Evolutionary conservation across 495 filamentous ascomycete species (phyloP).

Genomic region (Talaromyces trachyspermus): DNA sequence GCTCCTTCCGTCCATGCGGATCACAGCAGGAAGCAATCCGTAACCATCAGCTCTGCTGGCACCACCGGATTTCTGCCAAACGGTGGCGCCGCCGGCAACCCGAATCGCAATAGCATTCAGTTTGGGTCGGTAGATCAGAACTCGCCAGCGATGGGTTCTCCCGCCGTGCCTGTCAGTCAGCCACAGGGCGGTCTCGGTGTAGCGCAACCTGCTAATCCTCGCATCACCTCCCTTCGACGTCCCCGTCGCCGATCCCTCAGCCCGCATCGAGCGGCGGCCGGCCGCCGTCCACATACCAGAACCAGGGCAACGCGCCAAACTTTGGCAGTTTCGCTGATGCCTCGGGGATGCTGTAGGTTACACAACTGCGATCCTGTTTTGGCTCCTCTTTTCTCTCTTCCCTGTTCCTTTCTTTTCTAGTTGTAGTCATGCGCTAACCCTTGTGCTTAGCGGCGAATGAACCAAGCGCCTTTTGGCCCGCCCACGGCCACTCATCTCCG

Average conservation of each 20-base stretch:
- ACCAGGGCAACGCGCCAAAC: constrained; percentile 54
- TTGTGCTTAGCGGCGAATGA: constrained; percentile 35
- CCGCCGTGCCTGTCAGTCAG: constrained; percentile 42
- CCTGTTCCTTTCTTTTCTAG: neutral
- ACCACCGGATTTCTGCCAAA: constrained; percentile 68
- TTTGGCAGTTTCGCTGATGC: constrained; percentile 73
- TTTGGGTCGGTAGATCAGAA: constrained; percentile 66
- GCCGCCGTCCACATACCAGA: constrained; percentile 64
- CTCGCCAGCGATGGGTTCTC: constrained; percentile 59
- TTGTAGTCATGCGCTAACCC: constrained; percentile 3
- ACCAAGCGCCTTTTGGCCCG: constrained; percentile 56
- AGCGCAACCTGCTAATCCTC: constrained; percentile 55
- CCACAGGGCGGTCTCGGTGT: constrained; percentile 50
- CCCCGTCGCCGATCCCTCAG: constrained; percentile 84
- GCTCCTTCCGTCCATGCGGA: constrained; percentile 55
- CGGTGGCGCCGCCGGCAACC: constrained; percentile 53
- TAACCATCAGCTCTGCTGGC: constrained; percentile 77
- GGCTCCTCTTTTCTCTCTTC: neutral
- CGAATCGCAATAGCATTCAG: constrained; percentile 57
- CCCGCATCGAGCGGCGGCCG: constrained; percentile 78
- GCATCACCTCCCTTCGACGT: constrained; percentile 66
- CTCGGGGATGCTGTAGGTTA: constrained; percentile 39
- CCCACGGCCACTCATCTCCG: constrained; percentile 61
- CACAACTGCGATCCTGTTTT: no score
- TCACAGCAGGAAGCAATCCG: constrained; percentile 75